Evolutionary conservation across 139 green algal species (phyloP).

Genomic region (Diplosphaera chodatii): DNA sequence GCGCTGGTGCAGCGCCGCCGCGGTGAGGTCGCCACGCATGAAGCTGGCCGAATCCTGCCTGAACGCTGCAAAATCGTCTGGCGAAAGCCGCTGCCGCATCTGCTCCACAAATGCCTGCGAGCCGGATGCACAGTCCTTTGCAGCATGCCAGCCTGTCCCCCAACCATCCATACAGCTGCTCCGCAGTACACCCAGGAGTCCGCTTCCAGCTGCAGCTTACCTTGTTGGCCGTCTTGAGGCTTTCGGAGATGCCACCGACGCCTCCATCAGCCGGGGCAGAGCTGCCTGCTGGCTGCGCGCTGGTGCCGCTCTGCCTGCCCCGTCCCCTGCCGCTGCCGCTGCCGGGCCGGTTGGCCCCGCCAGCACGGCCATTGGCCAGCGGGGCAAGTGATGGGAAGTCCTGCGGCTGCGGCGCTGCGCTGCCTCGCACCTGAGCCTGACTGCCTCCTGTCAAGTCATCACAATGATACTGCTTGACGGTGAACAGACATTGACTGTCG

Average conservation of each 20-base stretch:
- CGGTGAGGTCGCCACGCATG: slow-evolving; percentile 29
- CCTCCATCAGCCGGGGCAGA: not conserved
- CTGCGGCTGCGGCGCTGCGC: not conserved
- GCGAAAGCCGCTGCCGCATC: slow-evolving; percentile 41
- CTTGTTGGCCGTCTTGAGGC: slow-evolving; percentile 56
- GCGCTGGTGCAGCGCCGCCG: slow-evolving; percentile 34
- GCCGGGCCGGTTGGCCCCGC: not conserved
- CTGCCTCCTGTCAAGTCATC: not conserved
- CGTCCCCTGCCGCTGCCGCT: not conserved
- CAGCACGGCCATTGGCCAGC: not conserved
- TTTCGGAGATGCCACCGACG: slow-evolving; percentile 42
- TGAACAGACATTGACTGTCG: no score
- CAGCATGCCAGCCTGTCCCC: no score
- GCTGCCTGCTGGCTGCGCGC: not conserved
- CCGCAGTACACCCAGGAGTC: no score
- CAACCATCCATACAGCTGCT: no score
- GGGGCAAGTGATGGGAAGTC: slow-evolving; percentile 15
- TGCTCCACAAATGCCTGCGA: slow-evolving; percentile 53
- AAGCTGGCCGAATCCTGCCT: slow-evolving; percentile 36
- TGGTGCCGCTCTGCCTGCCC: not conserved
- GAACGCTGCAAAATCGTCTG: slow-evolving; percentile 44
- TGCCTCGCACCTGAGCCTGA: not conserved
- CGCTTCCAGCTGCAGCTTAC: no score
- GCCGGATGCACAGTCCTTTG: no score
- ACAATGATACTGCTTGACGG: no score